phyloP scores from a whole-genome alignment of 2,329 filamentous ascomycete genomes.

The Aspergillus japonicus region DNA sequence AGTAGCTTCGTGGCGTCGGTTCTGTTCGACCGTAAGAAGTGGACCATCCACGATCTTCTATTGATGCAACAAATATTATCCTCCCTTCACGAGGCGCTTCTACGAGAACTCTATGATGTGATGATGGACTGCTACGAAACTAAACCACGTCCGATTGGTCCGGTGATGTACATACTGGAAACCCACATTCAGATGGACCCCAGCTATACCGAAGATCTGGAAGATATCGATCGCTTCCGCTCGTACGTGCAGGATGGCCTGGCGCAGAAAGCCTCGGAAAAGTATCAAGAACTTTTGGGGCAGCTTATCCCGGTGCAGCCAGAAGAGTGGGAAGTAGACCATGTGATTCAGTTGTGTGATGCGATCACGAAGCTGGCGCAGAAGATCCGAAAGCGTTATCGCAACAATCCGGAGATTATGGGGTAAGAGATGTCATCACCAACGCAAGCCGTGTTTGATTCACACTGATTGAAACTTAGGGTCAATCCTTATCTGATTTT shows the following conservation, averaged over 20 bases:
- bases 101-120: constrained; percentile 84
- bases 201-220: constrained; percentile 67
- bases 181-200: constrained; percentile 78
- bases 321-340: constrained; percentile 83
- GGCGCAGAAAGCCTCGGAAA: constrained; percentile 69
- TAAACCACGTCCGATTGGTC: constrained; percentile 79
- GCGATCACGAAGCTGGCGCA: constrained; percentile 81
- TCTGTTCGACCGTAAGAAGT: constrained; percentile 60
- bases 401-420: constrained; percentile 82
- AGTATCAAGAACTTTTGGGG: constrained; percentile 76
- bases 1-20: constrained; percentile 50
- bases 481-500: constrained; percentile 68
- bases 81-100: constrained; percentile 73
- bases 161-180: constrained; percentile 76
- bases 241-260: constrained; percentile 71
- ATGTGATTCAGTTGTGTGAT: constrained; percentile 86
- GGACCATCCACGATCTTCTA: constrained; percentile 68
- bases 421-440: constrained; percentile 50
- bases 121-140: constrained; percentile 83
- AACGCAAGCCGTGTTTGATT: constrained; percentile 44
- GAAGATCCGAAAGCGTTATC: constrained; percentile 88
- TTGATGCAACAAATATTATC: constrained; percentile 73
- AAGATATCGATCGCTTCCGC: constrained; percentile 70
- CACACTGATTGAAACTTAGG: constrained; percentile 27
- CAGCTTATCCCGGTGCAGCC: constrained; percentile 76